phyloP scores from a whole-genome alignment of 306 rosid genomes.

The Prunus persica region DNA sequence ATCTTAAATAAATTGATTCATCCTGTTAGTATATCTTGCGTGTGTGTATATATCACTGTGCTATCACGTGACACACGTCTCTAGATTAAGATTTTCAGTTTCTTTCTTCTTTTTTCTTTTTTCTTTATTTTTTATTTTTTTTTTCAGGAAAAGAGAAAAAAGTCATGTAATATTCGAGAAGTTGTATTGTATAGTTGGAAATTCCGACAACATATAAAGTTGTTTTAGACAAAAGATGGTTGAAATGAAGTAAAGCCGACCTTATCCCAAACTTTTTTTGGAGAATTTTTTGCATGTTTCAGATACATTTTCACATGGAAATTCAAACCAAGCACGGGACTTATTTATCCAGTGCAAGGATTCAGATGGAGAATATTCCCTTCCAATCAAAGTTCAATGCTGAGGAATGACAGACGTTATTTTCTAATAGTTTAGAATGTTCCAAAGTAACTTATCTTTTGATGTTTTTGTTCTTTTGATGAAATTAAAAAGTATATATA shows the following conservation, averaged over 20 bases:
- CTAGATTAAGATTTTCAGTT: no score
- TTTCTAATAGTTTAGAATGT: not conserved
- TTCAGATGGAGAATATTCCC: not conserved
- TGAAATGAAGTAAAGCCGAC: not conserved
- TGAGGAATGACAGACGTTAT: not conserved
- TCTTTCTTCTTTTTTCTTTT: no score
- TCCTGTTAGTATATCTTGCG: no score
- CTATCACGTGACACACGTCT: no score
- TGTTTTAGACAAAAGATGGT: not conserved
- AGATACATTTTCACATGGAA: not conserved
- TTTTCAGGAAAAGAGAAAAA: no score
- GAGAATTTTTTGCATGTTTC: no score
- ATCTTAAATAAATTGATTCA: no score
- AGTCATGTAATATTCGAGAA: no score
- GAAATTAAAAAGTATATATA: not conserved
- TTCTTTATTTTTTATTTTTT: accelerated
- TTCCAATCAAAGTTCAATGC: not conserved
- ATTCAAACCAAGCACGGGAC: not conserved
- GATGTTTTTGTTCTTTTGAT: not conserved
- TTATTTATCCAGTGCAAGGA: not conserved
- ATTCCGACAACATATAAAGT: no score
- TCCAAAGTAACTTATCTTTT: not conserved
- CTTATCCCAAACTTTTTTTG: not conserved
- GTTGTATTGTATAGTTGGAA: no score
- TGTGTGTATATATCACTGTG: no score